These are phyloP conservation scores for Gaertneriomyces sp. DNA, from an alignment of 192 early-diverging fungal species.

Conservation along the genomic window DNA sequence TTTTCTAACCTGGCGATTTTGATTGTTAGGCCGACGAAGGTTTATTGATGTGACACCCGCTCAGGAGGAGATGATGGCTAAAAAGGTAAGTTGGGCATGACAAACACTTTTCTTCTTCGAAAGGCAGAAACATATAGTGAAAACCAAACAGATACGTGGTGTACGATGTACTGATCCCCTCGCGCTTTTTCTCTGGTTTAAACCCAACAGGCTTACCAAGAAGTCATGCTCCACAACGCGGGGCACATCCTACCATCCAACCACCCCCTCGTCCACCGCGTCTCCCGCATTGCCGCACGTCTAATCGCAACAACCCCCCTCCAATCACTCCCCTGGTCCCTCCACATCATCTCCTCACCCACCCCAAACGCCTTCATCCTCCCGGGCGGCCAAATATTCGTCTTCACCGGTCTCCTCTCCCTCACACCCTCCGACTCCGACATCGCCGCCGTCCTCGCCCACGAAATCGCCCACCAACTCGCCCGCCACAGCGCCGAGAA, in stretches of 20 bases:
- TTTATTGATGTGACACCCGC: conserved; percentile 64
- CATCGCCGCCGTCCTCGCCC: conserved; percentile 88
- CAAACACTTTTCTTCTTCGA: not conserved
- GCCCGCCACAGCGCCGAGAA: conserved; percentile 91
- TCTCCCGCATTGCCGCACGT: conserved; percentile 64
- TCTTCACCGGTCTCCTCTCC: conserved; percentile 90
- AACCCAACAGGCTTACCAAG: conserved; percentile 57
- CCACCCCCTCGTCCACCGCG: conserved; percentile 61
- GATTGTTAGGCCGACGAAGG: conserved; percentile 42
- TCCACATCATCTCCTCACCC: conserved; percentile 80
- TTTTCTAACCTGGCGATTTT: too few species aligned
- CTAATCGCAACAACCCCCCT: conserved; percentile 66
- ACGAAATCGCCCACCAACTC: conserved; percentile 91
- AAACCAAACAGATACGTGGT: not conserved
- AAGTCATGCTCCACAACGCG: conserved; percentile 64
- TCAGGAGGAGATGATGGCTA: conserved; percentile 63
- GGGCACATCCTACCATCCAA: conserved; percentile 63
- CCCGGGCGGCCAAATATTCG: conserved; percentile 93
- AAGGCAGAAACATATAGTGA: not conserved
- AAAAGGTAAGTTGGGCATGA: conserved; percentile 13
- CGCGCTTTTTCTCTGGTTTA: not conserved
- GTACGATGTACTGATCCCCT: not conserved
- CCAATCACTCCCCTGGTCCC: conserved; percentile 77
- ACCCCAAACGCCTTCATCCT: conserved; percentile 93
- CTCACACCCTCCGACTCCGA: conserved; percentile 78